phyloP scores from a whole-genome alignment of 2,329 filamentous ascomycete species.

The Ophiostoma montium region DNA sequence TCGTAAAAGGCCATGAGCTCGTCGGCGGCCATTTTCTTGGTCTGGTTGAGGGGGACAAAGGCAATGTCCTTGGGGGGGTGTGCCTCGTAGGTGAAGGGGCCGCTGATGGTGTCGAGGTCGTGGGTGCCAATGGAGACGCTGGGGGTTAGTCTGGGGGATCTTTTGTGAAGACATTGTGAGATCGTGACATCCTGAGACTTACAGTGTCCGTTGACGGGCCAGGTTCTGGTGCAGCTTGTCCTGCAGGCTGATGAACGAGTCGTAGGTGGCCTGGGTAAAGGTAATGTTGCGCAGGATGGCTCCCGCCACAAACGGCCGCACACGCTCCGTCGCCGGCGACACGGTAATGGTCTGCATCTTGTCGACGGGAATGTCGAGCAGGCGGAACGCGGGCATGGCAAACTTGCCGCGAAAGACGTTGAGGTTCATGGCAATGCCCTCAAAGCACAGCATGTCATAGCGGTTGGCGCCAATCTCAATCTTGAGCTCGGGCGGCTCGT shows the following conservation, averaged over 20 bases:
- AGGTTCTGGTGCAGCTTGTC: conserved; percentile 97
- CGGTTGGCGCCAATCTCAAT: conserved; percentile 91
- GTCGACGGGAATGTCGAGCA: conserved; percentile 57
- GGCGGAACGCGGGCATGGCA: conserved; percentile 62
- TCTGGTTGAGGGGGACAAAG: conserved; percentile 84
- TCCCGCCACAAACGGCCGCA: conserved; percentile 79
- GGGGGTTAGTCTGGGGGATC: conserved; percentile 10
- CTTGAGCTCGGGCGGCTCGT: conserved; percentile 86
- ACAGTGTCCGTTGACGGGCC: conserved; percentile 74
- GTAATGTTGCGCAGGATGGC: conserved; percentile 82
- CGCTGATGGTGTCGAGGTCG: conserved; percentile 83
- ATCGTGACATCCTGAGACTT: conserved; percentile 1
- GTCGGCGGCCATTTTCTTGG: conserved; percentile 70
- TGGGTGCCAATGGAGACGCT: conserved; percentile 90
- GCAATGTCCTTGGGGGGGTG: conserved; percentile 81
- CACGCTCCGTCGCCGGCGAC: conserved; percentile 55
- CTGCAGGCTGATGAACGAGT: conserved; percentile 94
- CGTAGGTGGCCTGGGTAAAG: conserved; percentile 83
- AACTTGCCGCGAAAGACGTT: conserved; percentile 81
- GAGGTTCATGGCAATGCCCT: conserved; percentile 88
- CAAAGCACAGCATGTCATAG: conserved; percentile 90
- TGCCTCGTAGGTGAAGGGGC: conserved; percentile 94
- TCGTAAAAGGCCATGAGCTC: conserved; percentile 94
- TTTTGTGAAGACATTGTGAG: too few relatives aligned
- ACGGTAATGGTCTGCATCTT: conserved; percentile 72